Conservation (phyloP, 495 filamentous ascomycete genomes). For the Penicillium mononematosum region DNA sequence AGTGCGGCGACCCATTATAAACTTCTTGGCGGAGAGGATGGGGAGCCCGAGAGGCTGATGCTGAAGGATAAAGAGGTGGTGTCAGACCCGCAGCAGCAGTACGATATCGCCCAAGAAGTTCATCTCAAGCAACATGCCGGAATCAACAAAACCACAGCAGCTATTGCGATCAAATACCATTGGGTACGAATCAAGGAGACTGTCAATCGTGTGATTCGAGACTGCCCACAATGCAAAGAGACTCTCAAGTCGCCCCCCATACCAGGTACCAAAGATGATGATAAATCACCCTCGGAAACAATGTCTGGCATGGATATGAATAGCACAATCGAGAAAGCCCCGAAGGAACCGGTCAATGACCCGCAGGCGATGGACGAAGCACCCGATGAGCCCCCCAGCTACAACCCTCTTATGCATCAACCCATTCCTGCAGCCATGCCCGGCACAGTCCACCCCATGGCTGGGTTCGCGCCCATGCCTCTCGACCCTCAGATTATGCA, state of each 20-base stretch:
- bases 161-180: slow-evolving; percentile 90
- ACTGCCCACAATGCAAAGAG: slow-evolving; percentile 89
- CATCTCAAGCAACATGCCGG: slow-evolving; percentile 83
- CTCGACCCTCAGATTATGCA: slow-evolving; percentile 50
- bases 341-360: slow-evolving; percentile 22
- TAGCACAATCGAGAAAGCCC: slow-evolving; percentile 20
- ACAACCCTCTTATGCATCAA: slow-evolving; percentile 38
- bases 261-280: slow-evolving; percentile 32
- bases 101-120: slow-evolving; percentile 76
- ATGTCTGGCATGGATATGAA: slow-evolving; percentile 20
- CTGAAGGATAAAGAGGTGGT: slow-evolving; percentile 98
- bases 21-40: slow-evolving; percentile 51
- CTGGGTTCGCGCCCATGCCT: slow-evolving; percentile 42
- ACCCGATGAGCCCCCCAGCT: slow-evolving; percentile 28
- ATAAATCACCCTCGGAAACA: slow-evolving; percentile 25
- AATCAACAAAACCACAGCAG: slow-evolving; percentile 97
- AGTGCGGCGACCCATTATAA: slow-evolving; percentile 97
- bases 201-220: slow-evolving; percentile 88
- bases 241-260: slow-evolving; percentile 56
- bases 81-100: slow-evolving; percentile 85
- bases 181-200: slow-evolving; percentile 99
- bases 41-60: slow-evolving; percentile 75
- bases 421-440: slow-evolving; percentile 30
- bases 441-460: slow-evolving; percentile 36
- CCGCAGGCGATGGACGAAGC: slow-evolving; percentile 37